Evolutionary conservation across 768 basidiomycete species (phyloP).

Genomic region (Neoboletus subvelutipes): DNA sequence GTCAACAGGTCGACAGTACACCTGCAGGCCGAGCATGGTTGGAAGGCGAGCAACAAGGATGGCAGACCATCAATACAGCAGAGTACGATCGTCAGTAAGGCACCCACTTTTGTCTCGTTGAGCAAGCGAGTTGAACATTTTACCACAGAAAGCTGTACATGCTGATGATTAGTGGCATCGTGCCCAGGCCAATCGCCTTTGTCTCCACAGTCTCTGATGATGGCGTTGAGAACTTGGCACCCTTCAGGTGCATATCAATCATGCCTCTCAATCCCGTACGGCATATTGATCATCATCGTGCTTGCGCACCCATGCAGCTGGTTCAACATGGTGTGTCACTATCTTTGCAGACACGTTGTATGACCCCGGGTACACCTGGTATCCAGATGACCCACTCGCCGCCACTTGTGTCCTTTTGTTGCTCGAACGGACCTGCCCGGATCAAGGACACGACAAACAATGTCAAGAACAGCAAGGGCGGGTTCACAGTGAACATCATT

Average conservation of each 20-base stretch:
- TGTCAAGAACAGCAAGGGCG: conserved; percentile 43
- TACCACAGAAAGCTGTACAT: conserved; percentile 29
- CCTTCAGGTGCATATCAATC: conserved; percentile 35
- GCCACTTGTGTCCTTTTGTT: conserved; percentile 40
- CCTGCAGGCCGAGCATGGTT: conserved; percentile 34
- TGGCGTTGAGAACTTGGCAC: conserved; percentile 42
- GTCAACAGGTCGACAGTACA: conserved; percentile 30
- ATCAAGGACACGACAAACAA: conserved; percentile 47
- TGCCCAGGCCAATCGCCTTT: conserved; percentile 48
- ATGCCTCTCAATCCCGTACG: neutral
- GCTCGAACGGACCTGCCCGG: conserved; percentile 15
- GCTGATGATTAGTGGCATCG: conserved; percentile 39
- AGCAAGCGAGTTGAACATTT: neutral
- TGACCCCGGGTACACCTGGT: neutral
- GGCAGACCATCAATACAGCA: conserved; percentile 34
- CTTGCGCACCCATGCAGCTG: conserved; percentile 16
- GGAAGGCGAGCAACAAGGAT: conserved; percentile 36
- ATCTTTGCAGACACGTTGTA: neutral
- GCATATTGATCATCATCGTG: conserved; percentile 6
- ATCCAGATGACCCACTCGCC: conserved; percentile 22
- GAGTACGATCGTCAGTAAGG: conserved; percentile 30
- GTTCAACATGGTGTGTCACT: conserved; percentile 27
- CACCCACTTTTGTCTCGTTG: neutral
- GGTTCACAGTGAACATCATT: conserved; percentile 58
- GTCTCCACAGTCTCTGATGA: conserved; percentile 37